Evolutionary conservation across 2,329 filamentous ascomycete genomes (phyloP).

Genomic region (Sphaerostilbella broomeana): DNA sequence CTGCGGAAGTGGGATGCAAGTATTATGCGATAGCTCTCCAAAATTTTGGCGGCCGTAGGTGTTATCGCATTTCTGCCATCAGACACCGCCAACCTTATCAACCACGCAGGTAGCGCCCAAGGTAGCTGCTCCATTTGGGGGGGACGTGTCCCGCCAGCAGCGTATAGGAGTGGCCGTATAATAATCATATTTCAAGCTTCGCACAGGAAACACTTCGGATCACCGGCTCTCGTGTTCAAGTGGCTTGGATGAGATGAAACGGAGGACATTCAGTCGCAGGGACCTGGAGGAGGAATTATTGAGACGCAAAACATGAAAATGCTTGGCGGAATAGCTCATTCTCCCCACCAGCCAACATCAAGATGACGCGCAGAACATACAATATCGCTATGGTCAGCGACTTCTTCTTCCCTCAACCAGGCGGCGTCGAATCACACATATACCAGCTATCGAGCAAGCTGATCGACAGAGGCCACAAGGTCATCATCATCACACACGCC

Average conservation of each 20-base stretch:
- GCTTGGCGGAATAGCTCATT: slow-evolving; percentile 4
- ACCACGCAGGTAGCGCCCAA: background rate
- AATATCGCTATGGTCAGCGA: slow-evolving; percentile 92
- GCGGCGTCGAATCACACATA: slow-evolving; percentile 95
- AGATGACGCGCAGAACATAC: slow-evolving; percentile 51
- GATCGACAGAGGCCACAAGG: slow-evolving; percentile 94
- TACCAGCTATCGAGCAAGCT: slow-evolving; percentile 96
- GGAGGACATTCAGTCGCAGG: background rate
- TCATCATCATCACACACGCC: slow-evolving; percentile 94
- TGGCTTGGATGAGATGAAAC: background rate
- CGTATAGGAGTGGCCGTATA: no score
- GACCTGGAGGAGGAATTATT: background rate
- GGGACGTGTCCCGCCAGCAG: background rate
- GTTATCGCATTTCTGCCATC: slow-evolving; percentile 34
- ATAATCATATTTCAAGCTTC: no score
- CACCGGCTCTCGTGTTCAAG: no score
- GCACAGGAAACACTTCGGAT: no score
- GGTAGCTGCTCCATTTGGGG: background rate
- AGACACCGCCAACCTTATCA: slow-evolving; percentile 32
- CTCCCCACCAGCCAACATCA: slow-evolving; percentile 19
- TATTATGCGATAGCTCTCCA: slow-evolving; percentile 16
- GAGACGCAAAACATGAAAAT: background rate
- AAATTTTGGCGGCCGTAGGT: slow-evolving; percentile 29
- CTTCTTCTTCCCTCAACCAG: slow-evolving; percentile 98
- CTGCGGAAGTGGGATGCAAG: slow-evolving; percentile 1